Percentiles rank a stretch among this genome's conserved stretches.
These are phyloP conservation scores for Helichrysum umbraculigerum DNA, from an alignment of 129 eudicot genomes.

Conservation along the genomic window DNA sequence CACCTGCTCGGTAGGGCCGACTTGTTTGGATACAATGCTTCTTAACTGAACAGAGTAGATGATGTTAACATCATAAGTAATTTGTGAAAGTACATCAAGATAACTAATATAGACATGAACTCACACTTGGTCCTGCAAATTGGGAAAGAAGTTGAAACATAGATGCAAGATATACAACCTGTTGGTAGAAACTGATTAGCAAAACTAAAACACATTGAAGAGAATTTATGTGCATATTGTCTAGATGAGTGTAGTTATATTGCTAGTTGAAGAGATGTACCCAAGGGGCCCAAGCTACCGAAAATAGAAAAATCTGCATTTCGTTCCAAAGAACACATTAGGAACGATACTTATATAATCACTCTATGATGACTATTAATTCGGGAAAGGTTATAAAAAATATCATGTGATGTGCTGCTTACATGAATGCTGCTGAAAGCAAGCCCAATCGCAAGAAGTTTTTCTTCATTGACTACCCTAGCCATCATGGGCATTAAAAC, in stretches of 20 bases:
- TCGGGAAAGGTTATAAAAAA: background rate
- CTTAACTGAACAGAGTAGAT: constrained; percentile 43
- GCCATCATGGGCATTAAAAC: constrained; percentile 66
- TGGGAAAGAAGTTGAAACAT: constrained; percentile 39
- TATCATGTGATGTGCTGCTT: constrained; percentile 13
- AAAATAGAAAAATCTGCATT: constrained; percentile 61
- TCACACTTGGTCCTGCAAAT: constrained; percentile 62
- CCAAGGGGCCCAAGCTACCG: constrained; percentile 78
- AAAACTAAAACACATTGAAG: background rate
- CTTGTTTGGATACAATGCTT: constrained; percentile 78
- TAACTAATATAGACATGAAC: constrained; percentile 16
- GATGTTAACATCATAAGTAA: background rate
- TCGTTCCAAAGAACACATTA: background rate
- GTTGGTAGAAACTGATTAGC: constrained; percentile 12
- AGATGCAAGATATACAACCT: constrained; percentile 67
- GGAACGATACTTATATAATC: background rate
- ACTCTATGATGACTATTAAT: background rate
- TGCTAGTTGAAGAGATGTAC: constrained; percentile 30
- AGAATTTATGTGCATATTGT: background rate
- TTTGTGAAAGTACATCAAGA: background rate
- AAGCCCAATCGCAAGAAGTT: constrained; percentile 58
- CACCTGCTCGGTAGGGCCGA: constrained; percentile 75
- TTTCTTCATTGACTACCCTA: constrained; percentile 57
- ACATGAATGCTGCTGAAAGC: constrained; percentile 56
- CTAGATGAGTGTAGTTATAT: background rate